Conservation (phyloP, 2,329 filamentous ascomycete species). For the Metarhizium humberi region DNA sequence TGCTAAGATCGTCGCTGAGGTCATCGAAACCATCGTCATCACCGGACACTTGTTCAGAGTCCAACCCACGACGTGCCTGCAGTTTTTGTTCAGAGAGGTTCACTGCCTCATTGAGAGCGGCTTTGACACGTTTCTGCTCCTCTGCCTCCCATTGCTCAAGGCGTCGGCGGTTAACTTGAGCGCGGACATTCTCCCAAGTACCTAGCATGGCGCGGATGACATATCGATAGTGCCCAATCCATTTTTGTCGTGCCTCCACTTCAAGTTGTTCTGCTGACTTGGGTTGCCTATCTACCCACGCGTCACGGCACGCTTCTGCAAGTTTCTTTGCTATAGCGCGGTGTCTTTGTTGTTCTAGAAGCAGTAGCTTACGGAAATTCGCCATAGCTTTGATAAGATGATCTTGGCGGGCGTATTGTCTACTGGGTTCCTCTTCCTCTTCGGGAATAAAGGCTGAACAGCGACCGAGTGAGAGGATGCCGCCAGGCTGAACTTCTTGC, state of each 20-base stretch:
- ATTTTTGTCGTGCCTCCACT: conserved; percentile 61
- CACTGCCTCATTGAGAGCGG: conserved; percentile 64
- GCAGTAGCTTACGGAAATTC: conserved; percentile 72
- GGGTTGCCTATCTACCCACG: conserved; percentile 64
- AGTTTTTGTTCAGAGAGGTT: conserved; percentile 62
- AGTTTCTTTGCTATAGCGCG: conserved; percentile 67
- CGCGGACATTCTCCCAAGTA: conserved; percentile 56
- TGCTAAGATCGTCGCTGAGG: conserved; percentile 35
- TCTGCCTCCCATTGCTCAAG: conserved; percentile 55
- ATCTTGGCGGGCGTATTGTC: conserved; percentile 80
- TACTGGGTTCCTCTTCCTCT: conserved; percentile 59
- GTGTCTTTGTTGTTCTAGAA: conserved; percentile 71
- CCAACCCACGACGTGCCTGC: conserved; percentile 48
- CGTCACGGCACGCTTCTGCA: conserved; percentile 68
- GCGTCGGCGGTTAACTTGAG: conserved; percentile 51
- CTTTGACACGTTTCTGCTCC: conserved; percentile 54
- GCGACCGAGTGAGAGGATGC: conserved; percentile 58
- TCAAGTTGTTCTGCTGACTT: conserved; percentile 75
- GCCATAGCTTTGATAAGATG: conserved; percentile 72
- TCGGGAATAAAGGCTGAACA: conserved; percentile 70
- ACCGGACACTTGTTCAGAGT: conserved; percentile 40
- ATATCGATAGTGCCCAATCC: conserved; percentile 59
- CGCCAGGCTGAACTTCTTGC: conserved; percentile 64
- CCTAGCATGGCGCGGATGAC: conserved; percentile 50
- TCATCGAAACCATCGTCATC: conserved; percentile 38